Percentiles rank a stretch among this genome's conserved stretches.
Evolutionary conservation across 2,329 filamentous ascomycete species (phyloP).

Genomic region (Fusarium denticulatum): DNA sequence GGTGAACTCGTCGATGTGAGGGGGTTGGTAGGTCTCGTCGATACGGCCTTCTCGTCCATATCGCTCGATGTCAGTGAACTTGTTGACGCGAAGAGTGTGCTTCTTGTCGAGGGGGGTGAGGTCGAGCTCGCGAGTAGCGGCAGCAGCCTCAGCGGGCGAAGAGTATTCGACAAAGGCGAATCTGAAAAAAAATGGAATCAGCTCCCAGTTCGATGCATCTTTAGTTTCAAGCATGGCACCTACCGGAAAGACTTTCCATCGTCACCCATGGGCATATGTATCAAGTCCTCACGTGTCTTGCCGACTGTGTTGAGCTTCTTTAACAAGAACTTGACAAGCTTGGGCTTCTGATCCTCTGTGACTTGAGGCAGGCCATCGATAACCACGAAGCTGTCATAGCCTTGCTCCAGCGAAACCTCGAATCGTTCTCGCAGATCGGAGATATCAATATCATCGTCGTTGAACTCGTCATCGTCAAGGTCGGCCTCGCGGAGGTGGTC

Average conservation of each 20-base stretch:
- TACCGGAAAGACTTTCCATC: constrained; percentile 88
- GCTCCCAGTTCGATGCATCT: constrained; percentile 4
- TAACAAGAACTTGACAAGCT: constrained; percentile 94
- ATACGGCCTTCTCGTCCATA: constrained; percentile 94
- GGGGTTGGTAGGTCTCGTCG: constrained; percentile 87
- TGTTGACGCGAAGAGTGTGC: constrained; percentile 95
- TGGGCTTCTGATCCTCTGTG: constrained; percentile 88
- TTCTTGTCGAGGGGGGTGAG: constrained; percentile 92
- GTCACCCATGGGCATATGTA: constrained; percentile 94
- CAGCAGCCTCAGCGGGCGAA: constrained; percentile 86
- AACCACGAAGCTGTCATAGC: constrained; percentile 95
- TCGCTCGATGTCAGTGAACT: constrained; percentile 96
- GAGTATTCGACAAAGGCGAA: constrained; percentile 98
- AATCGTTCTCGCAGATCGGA: constrained; percentile 94
- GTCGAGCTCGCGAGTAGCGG: constrained; percentile 89
- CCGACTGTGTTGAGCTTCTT: constrained; percentile 91
- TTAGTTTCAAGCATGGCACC: constrained; percentile 43
- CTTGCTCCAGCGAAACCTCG: constrained; percentile 94
- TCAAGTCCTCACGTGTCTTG: constrained; percentile 83
- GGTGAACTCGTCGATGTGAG: constrained; percentile 83
- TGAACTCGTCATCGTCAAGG: constrained; percentile 84
- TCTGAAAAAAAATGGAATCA: constrained; percentile 56
- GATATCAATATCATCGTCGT: constrained; percentile 94
- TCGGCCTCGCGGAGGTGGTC: constrained; percentile 92
- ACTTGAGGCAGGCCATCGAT: constrained; percentile 93